Percentiles rank a stretch among this genome's conserved stretches.
These are phyloP conservation scores for Aspergillus pseudoterreus DNA, from an alignment of 2,329 filamentous ascomycete genomes.

Conservation along the genomic window DNA sequence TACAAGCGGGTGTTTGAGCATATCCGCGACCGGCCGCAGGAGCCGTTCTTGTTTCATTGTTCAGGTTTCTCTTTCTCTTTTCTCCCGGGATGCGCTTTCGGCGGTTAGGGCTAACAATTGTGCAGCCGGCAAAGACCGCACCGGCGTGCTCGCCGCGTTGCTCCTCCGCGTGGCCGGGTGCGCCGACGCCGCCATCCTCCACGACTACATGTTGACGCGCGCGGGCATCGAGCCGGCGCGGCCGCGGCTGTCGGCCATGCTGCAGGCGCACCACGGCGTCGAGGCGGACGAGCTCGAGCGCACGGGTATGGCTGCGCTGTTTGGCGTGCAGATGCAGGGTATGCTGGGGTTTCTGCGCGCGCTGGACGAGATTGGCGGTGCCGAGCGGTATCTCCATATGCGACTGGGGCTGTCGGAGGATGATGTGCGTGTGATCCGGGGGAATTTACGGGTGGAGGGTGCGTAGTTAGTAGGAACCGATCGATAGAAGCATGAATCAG, in stretches of 20 bases:
- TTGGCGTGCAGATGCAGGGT: constrained; percentile 19
- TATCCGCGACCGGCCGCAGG: constrained; percentile 45
- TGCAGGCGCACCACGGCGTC: constrained; percentile 14
- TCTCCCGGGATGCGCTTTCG: too few relatives aligned
- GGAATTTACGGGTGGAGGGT: constrained; percentile 12
- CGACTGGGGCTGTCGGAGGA: constrained; percentile 18
- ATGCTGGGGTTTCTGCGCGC: constrained; percentile 24
- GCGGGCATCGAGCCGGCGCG: constrained; percentile 22
- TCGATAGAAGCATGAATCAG: too few relatives aligned
- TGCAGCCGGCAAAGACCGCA: constrained; percentile 72
- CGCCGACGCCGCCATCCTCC: constrained; percentile 53
- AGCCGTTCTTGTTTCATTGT: constrained; percentile 66
- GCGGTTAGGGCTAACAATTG: too few relatives aligned
- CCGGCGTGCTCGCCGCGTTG: constrained; percentile 67
- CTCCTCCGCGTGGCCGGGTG: constrained; percentile 63
- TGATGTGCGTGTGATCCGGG: constrained; percentile 19
- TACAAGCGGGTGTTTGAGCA: constrained; percentile 61
- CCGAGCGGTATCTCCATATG: constrained; percentile 18
- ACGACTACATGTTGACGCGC: constrained; percentile 56
- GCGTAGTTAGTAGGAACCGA: not conserved
- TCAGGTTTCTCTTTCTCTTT: constrained; percentile 16
- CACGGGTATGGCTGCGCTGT: constrained; percentile 21
- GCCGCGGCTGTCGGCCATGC: constrained; percentile 15
- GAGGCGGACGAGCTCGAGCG: constrained; percentile 17
- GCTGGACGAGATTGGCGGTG: constrained; percentile 21